Base-by-base conservation (phyloP, 208 protist genomes). In the Acanthamoeba healyi region DNA sequence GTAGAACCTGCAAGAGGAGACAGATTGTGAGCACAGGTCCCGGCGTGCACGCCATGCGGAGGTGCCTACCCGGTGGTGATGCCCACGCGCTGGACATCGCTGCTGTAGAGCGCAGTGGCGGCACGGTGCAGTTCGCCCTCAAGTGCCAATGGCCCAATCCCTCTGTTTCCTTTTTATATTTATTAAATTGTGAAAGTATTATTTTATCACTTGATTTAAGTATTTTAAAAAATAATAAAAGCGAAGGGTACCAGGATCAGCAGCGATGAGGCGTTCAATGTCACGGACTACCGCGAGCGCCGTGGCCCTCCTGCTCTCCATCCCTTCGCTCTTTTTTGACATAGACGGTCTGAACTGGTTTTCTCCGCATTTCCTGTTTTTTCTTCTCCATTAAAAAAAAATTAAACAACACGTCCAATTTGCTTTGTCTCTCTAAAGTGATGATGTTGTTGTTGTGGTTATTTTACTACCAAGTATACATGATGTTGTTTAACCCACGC, bases 1-100 rank as follows among this genome's bases (percentile, higher is more conserved):
- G 90, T 84, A 94, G 70, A 94, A 94, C 1, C 90, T 63, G 58
- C n/a, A n/a, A n/a, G n/a, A n/a, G n/a, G n/a, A n/a, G n/a, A n/a
- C n/a, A n/a, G n/a, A n/a, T n/a, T n/a, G n/a, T n/a, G n/a, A n/a
- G n/a, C n/a, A n/a, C n/a, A n/a, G n/a, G n/a, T n/a, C n/a, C n/a
- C n/a, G n/a, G n/a, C n/a, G n/a, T n/a, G n/a, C n/a, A n/a, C n/a
- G n/a, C n/a, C n/a, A n/a, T n/a, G n/a, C n/a, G n/a, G n/a, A n/a
- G n/a, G n/a, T n/a, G n/a, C n/a, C n/a, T 54, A 84, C 77, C 77
- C 77, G 24, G 77, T 86, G 24, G 77, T 36, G 77, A 86, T 86
- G 77, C 77, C 77, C 22, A 86, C 77, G 19, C 34, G 77, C 22
- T n/a, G 38, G n/a, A 86, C 77, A 36, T 90, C 58, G 32, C 44